Evolutionary conservation across 257 asterid genomes (phyloP), one percentile per base, ranked within the genome.

Genomic region (Catharanthus roseus): DNA sequence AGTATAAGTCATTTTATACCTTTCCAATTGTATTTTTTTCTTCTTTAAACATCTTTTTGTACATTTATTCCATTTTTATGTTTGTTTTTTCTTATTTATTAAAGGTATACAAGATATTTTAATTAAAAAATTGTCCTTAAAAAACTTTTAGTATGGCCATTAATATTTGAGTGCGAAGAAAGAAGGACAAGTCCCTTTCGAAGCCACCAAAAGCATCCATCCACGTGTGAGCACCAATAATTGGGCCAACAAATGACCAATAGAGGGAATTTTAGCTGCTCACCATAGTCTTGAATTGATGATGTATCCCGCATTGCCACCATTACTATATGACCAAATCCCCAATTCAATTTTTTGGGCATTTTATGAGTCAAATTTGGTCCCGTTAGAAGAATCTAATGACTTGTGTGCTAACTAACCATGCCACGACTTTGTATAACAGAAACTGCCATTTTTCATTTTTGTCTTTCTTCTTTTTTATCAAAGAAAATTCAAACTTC

Each of bases 181-280:
- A 45, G 3, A 34, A 44, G 50, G 70, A 24, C 26, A 13, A 16
- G 49, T 11, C 34, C 12, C 50, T 23, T 54, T 38, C 65, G 31
- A 39, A 10, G 63, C 41, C 72, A 51, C 50, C 73, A 53, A 50
- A n/a, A 41, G 47, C 74, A 57, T 42, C 68, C 74, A 57, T 42
- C 68, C 74, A 71, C 47, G 49, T 57, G 58, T 44, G 58, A 18
- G 8, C 23, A 11, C 33, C 47, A 62, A 62, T 62, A 4, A 62
- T 19, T 34, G 24, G 67, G 47, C 47, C 33, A 61, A 39, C 6
- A 60, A 60, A 60, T 60, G 65, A 41, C 42, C 23, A 31, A 13
- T 60, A 6, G 5, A 42, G 12, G 44, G 9, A 15, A 18, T 33
- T 39, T 70, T 70, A 10, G 10, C 23, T 45, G n/a, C n/a, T 57